Base-by-base conservation (phyloP, 129 eudicot genomes). In the Pittosporum tobira region DNA sequence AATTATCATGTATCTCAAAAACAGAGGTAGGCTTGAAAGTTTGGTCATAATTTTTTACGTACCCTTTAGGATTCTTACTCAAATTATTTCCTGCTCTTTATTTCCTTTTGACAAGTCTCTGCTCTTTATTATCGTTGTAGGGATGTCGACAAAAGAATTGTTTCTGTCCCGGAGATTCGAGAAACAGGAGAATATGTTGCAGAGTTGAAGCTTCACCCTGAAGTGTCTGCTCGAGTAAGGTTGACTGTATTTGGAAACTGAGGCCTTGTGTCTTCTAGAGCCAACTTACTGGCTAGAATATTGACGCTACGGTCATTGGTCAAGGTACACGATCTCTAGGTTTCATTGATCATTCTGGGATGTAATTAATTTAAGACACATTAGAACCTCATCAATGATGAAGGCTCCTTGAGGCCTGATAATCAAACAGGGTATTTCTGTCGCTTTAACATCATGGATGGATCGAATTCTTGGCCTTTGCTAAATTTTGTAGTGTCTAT, bases 131-230 rank as follows among this genome's bases (percentile, higher is more conserved):
- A 22, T n/a, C n/a, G n/a, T 48, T 71, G 14, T 74, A 91, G 99
- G 84, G 99, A 93, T 34, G 83, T 93, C 67, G 99, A 93, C 71
- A 93, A 93, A 74, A 81, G 84, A 68, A 64, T 87, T 61, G 91
- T 93, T 30, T 57, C 81, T 43, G 67, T 93, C 24, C 99, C 99
- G 1, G 99, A 93, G 64, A 93, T 93, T 64, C 78, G 96, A 68
- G 99, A 93, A 84, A 83, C 91, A 1, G 99, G 99, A 25, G 99
- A 83, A 70, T 93, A 87, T 62, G 57, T 77, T 31, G 99, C 94
- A 40, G 96, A 93, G 73, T 38, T 93, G 57, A 83, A 87, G 80
- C 94, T 93, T 71, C 99, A 93, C 61, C 96, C 99, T 18, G 99
- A 93, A 1, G 91, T 93, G 59, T 74, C 73, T 46, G 99, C 99